A percentile compares a stretch with the other conserved stretches of the same genome.
These are phyloP conservation scores for Chlorella sp. DNA, from an alignment of 139 green algal species.

Conservation along the genomic window DNA sequence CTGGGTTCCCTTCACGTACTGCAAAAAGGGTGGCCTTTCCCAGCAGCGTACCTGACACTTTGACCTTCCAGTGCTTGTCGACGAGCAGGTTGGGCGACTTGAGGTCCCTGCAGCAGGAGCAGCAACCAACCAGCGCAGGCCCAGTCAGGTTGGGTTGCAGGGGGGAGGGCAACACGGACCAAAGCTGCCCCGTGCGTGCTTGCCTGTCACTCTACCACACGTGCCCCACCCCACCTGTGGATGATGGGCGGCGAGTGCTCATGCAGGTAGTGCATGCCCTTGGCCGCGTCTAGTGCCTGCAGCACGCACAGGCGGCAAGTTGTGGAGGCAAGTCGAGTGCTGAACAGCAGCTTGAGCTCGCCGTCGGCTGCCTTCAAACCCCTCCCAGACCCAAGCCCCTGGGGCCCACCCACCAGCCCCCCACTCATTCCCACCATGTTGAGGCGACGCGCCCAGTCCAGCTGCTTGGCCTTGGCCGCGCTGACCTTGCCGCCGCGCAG, in stretches of 20 bases:
- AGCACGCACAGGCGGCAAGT: not conserved
- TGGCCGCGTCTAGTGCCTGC: slow-evolving; percentile 67
- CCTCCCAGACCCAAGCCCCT: not conserved
- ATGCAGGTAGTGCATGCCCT: slow-evolving; percentile 71
- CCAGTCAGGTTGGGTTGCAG: too few species aligned
- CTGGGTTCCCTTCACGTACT: too few species aligned
- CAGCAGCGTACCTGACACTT: slow-evolving; percentile 39
- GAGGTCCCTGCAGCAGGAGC: not conserved
- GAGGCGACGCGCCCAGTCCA: slow-evolving; percentile 61
- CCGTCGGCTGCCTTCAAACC: not conserved
- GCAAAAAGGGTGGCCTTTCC: not conserved
- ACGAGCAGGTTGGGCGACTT: slow-evolving; percentile 53
- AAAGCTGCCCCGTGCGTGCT: too few species aligned
- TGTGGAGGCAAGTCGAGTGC: not conserved
- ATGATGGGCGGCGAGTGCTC: slow-evolving; percentile 32
- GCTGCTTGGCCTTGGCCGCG: slow-evolving; percentile 31
- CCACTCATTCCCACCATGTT: slow-evolving; percentile 46
- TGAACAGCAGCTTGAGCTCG: not conserved
- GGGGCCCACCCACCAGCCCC: not conserved
- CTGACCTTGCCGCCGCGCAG: slow-evolving; percentile 45
- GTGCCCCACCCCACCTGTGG: not conserved
- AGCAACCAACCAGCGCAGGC: too few species aligned
- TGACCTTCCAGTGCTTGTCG: slow-evolving; percentile 68
- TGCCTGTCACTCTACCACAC: too few species aligned
- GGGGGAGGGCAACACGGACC: too few species aligned